A percentile compares a stretch with the other conserved stretches of the same genome.
phyloP scores from a whole-genome alignment of 441 rosid species.

The Gossypium schwendimanii region DNA sequence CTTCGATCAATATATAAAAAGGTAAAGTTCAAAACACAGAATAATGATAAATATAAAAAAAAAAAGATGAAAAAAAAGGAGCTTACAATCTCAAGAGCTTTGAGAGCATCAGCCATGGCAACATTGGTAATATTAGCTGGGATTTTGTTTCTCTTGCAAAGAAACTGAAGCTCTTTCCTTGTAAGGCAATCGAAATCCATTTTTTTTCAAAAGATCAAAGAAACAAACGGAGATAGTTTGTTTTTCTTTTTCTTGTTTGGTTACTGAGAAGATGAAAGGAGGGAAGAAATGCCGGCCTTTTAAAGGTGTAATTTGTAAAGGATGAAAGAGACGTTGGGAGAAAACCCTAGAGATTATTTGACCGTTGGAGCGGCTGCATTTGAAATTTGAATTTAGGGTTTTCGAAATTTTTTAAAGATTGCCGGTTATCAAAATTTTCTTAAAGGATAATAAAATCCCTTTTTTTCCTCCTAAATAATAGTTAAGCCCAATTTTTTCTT shows the following conservation, averaged over 20 bases:
- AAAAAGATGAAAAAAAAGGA: neutral
- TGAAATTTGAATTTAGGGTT: constrained; percentile 40
- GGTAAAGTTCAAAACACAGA: neutral
- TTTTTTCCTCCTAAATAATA: too few species aligned
- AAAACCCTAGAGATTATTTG: constrained; percentile 38
- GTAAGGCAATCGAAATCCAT: constrained; percentile 77
- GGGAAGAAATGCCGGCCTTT: constrained; percentile 7
- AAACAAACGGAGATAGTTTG: neutral
- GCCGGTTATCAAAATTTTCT: neutral
- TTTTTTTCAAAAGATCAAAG: neutral
- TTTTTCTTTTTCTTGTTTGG: neutral
- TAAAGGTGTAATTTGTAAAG: neutral
- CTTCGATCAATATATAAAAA: neutral
- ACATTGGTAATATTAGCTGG: constrained; percentile 79
- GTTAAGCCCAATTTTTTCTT: too few species aligned
- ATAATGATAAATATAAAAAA: neutral
- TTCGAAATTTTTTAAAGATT: neutral
- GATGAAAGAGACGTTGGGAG: neutral
- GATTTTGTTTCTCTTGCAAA: constrained; percentile 92
- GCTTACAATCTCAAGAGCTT: constrained; percentile 54
- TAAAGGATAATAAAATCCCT: too few species aligned
- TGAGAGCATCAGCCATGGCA: constrained; percentile 91
- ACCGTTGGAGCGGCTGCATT: constrained; percentile 60
- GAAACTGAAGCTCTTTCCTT: constrained; percentile 81
- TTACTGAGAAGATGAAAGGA: constrained; percentile 13